phyloP scores from a whole-genome alignment of 768 basidiomycete genomes.

The Tulasnella sp. region DNA sequence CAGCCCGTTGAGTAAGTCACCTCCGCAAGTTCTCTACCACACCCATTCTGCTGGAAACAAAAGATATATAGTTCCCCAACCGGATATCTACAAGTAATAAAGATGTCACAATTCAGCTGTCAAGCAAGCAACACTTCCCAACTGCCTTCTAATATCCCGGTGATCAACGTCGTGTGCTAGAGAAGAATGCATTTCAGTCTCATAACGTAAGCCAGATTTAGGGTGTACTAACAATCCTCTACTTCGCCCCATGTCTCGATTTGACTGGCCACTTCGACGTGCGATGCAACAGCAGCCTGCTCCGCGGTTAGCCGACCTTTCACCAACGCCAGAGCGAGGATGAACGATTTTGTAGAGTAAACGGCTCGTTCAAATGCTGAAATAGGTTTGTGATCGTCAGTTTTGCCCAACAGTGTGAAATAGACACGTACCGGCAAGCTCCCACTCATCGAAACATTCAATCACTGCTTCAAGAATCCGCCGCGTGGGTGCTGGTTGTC shows the following conservation, averaged over 20 bases:
- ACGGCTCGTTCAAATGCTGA: constrained; percentile 84
- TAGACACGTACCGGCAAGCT: constrained; percentile 63
- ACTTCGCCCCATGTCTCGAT: constrained; percentile 99
- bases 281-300: constrained; percentile 69
- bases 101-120: constrained; percentile 22
- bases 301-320: constrained; percentile 65
- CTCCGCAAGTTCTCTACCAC: not conserved
- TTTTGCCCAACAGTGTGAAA: not conserved
- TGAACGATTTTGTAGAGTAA: constrained; percentile 78
- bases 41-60: not conserved
- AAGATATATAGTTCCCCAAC: too few species aligned
- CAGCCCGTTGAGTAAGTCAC: not conserved
- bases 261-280: constrained; percentile 90
- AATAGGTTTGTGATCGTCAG: not conserved
- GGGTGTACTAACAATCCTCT: constrained; percentile 71
- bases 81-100: not conserved
- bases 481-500: constrained; percentile 59
- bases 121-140: constrained; percentile 67
- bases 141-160: constrained; percentile 76
- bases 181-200: not conserved
- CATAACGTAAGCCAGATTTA: constrained; percentile 15
- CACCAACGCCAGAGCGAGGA: constrained; percentile 76
- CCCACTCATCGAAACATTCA: constrained; percentile 59
- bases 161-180: constrained; percentile 96
- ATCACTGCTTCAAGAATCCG: constrained; percentile 44